Base-by-base conservation (phyloP, 352 stramenopile genomes). In the Elongisporangium prolatum region DNA sequence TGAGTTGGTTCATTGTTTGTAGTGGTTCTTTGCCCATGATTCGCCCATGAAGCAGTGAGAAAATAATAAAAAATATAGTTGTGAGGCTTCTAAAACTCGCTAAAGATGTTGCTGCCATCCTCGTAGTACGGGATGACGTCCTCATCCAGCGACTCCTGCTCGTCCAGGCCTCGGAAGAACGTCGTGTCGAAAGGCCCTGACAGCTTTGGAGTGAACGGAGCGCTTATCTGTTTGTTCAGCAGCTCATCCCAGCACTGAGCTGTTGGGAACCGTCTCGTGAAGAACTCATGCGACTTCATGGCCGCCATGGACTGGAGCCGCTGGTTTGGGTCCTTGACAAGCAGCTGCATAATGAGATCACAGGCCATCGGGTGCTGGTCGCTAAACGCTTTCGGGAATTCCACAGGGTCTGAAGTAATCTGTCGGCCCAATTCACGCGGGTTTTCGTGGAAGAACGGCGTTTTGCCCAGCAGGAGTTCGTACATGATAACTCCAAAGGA, bases 381-480 rank as follows among this genome's bases (percentile, higher is more conserved):
- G 34, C 86, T 74, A 18, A 80, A 86, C 37, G 69, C 66, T 3
- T 77, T 55, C 6, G 82, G 75, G 44, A 96, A 93, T 47, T 61
- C 37, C 47, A 96, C 63, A 10, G 57, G 38, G 16, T 77, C 74
- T 7, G 75, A 65, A 24, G 76, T 71, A 57, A 97, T 95, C n/a
- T 75, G 68, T 8, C 86, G 71, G 28, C 86, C 76, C 62, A 91
- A 80, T 28, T 88, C 77, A 21, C 84, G 82, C 2, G 56, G 59
- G 49, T 96, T 97, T 1, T 60, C 17, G 52, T 87, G 75, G 65
- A 97, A 98, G 65, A 98, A 99, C 17, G 82, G 80, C 11, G 80
- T 88, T 2, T 40, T 48, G 5, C 72, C 82, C 38, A 80, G 80
- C 10, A 90, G 57, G 53, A 90, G 63, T 48, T 90, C 82, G 52